Conservation (phyloP, 805 yeast genomes). For the Ogataea ganodermae region DNA sequence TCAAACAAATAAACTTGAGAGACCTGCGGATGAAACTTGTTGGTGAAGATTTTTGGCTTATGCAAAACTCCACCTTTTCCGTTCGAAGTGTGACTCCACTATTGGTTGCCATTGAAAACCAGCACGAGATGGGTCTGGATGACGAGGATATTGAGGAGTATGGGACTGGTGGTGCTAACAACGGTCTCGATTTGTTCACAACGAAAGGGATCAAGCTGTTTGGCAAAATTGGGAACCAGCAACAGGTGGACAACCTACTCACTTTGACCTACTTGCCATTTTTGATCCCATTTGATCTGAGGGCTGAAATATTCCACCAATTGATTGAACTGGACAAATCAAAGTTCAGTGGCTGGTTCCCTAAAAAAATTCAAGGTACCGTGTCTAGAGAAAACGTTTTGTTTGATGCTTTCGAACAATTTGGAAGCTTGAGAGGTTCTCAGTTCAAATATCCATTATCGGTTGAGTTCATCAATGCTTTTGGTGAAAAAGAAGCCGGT, state of each 20-base stretch:
- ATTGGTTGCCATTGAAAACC: conserved; percentile 21
- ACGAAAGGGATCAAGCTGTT: conserved; percentile 14
- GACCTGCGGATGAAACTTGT: conserved; percentile 63
- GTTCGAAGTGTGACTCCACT: conserved; percentile 23
- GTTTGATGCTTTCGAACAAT: conserved; percentile 70
- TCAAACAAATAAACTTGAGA: conserved; percentile 65
- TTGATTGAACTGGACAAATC: conserved; percentile 57
- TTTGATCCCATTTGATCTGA: conserved; percentile 69
- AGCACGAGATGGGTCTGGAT: conserved; percentile 13
- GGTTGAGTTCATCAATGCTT: conserved; percentile 69
- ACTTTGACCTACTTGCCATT: conserved; percentile 71
- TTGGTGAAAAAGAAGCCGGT: conserved; percentile 78
- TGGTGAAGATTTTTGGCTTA: conserved; percentile 55
- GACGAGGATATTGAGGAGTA: conserved; percentile 11
- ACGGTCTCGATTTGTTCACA: conserved; percentile 15
- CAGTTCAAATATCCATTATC: conserved; percentile 59
- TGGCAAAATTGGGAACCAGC: conserved; percentile 20
- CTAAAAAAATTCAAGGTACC: conserved; percentile 43
- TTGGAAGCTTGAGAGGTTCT: conserved; percentile 50
- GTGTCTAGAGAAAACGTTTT: conserved; percentile 71
- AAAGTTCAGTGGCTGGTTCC: conserved; percentile 25
- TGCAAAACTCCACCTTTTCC: conserved; percentile 24
- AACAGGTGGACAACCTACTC: conserved; percentile 42
- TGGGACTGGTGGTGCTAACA: background rate
- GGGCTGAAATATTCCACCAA: conserved; percentile 73